Percentiles rank a stretch among this genome's conserved stretches.
phyloP scores from a whole-genome alignment of 192 early-diverging fungal genomes.

The Jimgerdemannia lactiflua region DNA sequence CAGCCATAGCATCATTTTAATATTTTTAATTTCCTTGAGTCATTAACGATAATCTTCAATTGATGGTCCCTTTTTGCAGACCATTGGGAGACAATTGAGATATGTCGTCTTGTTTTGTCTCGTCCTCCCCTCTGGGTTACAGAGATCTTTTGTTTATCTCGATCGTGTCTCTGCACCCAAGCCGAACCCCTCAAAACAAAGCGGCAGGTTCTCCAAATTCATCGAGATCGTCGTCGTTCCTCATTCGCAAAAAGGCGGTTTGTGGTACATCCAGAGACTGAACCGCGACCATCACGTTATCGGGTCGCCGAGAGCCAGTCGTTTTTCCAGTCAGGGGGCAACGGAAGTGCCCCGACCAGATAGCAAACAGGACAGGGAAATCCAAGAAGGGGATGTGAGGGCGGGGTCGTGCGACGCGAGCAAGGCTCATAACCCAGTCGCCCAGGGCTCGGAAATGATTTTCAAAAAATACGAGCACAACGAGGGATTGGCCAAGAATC shows the following conservation, averaged over 20 bases:
- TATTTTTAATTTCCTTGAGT: too few species aligned
- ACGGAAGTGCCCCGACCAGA: not conserved
- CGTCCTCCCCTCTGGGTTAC: not conserved
- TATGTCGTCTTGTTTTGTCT: too few species aligned
- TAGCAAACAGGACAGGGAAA: not conserved
- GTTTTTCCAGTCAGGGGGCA: not conserved
- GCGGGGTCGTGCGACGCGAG: not conserved
- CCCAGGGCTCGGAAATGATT: not conserved
- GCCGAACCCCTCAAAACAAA: not conserved
- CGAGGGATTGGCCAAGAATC: not conserved
- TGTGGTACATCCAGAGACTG: not conserved
- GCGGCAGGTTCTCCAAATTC: not conserved
- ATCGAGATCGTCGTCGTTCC: not conserved
- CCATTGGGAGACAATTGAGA: too few species aligned
- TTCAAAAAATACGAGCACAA: not conserved
- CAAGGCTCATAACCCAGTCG: too few species aligned
- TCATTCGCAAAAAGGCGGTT: not conserved
- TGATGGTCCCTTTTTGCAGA: too few species aligned
- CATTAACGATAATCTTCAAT: too few species aligned
- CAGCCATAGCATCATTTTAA: too few species aligned
- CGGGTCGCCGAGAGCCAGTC: not conserved
- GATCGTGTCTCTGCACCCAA: not conserved
- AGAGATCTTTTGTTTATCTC: not conserved
- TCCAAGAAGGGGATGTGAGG: not conserved
- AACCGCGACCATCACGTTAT: not conserved